These are phyloP conservation scores for Kalaharituber pfeilii DNA, from an alignment of 2,329 filamentous ascomycete species.

Conservation along the genomic window DNA sequence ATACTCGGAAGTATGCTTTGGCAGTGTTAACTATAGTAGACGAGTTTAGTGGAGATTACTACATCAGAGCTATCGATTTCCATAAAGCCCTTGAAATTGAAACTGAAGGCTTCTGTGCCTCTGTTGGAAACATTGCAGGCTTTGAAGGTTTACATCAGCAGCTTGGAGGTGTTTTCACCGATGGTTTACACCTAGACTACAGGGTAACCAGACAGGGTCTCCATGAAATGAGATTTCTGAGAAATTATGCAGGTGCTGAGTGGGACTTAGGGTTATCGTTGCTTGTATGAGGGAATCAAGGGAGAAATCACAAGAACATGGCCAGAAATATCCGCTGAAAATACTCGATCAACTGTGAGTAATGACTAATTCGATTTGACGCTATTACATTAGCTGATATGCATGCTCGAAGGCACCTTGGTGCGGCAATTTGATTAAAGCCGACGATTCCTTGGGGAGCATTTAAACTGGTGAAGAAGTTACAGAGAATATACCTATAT, in stretches of 20 bases:
- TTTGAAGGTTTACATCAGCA: not conserved
- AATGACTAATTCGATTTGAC: not conserved
- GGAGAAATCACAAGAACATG: not conserved
- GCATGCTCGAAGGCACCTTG: conserved; percentile 6
- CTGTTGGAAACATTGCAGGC: not conserved
- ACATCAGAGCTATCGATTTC: not conserved
- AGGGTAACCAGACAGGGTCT: conserved; percentile 23
- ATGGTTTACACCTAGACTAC: conserved; percentile 27
- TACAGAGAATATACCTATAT: too few relatives aligned
- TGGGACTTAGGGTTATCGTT: not conserved
- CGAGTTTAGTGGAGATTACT: not conserved
- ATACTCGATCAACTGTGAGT: not conserved
- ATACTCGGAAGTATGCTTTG: conserved; percentile 3
- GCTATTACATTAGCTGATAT: not conserved
- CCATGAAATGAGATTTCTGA: too few relatives aligned
- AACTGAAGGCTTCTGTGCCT: not conserved
- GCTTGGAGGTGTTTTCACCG: conserved; percentile 24
- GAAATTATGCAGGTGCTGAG: not conserved
- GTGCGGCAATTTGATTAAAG: conserved; percentile 9
- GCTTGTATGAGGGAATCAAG: not conserved
- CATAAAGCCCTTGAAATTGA: not conserved
- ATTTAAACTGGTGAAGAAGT: not conserved
- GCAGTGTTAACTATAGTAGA: not conserved
- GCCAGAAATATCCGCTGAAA: not conserved
- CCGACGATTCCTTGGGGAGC: not conserved